A percentile compares a stretch with the other conserved stretches of the same genome.
Conservation (phyloP, 1,284 basidiomycete genomes). For the Paramarasmius palmivorus region DNA sequence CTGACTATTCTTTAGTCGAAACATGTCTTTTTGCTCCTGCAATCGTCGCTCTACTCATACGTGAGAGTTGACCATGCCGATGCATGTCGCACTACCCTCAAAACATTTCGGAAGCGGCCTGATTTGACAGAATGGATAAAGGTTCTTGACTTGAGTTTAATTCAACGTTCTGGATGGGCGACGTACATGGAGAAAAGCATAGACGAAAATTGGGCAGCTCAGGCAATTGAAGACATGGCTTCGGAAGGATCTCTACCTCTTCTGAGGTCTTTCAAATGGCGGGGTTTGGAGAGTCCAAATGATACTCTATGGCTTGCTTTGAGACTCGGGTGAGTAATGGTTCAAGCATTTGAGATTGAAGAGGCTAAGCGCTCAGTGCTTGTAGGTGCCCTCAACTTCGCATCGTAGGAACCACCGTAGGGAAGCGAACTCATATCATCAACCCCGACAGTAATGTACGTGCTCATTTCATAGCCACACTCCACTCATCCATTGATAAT, state of each 20-base stretch:
- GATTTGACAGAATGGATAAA: constrained; percentile 12
- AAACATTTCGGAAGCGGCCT: constrained; percentile 12
- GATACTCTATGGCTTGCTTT: constrained; percentile 20
- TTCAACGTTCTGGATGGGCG: constrained; percentile 17
- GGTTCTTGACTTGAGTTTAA: constrained; percentile 16
- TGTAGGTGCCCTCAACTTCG: constrained; percentile 18
- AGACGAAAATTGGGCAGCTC: constrained; percentile 16
- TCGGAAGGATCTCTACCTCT: constrained; percentile 10
- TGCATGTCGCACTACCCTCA: constrained; percentile 14
- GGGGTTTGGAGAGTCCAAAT: constrained; percentile 18
- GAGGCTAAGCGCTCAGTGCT: background rate
- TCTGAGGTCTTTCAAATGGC: constrained; percentile 19
- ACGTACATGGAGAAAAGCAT: constrained; percentile 12
- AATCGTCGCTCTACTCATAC: constrained; percentile 14
- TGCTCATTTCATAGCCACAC: background rate
- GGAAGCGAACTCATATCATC: constrained; percentile 12
- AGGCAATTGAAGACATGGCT: constrained; percentile 16
- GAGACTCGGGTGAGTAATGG: constrained; percentile 12
- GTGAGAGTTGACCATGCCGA: constrained; percentile 17
- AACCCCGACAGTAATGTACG: constrained; percentile 17
- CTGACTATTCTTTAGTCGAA: constrained; percentile 10
- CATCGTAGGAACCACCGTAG: constrained; percentile 18
- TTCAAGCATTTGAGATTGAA: background rate
- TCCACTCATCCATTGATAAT: background rate
- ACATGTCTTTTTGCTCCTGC: constrained; percentile 6